These are phyloP conservation scores for Xylaria sp. DNA, from an alignment of 2,329 filamentous ascomycete species.

Conservation along the genomic window DNA sequence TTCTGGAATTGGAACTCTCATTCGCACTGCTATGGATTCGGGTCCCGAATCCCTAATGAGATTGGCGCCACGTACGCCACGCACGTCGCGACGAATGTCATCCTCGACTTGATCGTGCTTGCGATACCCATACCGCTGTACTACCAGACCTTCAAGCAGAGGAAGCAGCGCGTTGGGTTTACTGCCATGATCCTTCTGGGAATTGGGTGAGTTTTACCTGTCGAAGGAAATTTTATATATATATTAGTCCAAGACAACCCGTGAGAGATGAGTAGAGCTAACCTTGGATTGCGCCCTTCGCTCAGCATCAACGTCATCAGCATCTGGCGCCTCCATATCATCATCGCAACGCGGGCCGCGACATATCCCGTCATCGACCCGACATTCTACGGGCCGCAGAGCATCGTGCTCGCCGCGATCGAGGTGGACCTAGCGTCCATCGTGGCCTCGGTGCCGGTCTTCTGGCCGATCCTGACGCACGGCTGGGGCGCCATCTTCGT, in stretches of 20 bases:
- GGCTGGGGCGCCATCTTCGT: conserved; percentile 51
- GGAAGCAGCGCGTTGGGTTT: conserved; percentile 49
- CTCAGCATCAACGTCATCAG: conserved; percentile 48
- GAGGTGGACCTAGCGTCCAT: conserved; percentile 51
- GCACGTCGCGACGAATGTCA: conserved; percentile 49
- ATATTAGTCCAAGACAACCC: neutral
- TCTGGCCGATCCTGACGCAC: conserved; percentile 49
- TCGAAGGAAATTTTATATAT: neutral
- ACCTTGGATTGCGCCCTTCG: neutral
- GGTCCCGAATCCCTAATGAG: conserved; percentile 42
- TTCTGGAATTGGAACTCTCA: conserved; percentile 48
- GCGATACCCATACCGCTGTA: conserved; percentile 49
- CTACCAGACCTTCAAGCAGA: conserved; percentile 42
- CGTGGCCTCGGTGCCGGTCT: conserved; percentile 50
- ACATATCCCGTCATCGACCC: conserved; percentile 52
- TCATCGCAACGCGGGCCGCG: conserved; percentile 47
- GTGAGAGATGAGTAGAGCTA: neutral
- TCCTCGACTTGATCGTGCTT: conserved; percentile 50
- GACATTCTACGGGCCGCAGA: conserved; percentile 51
- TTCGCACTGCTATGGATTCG: conserved; percentile 49
- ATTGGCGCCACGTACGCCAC: conserved; percentile 48
- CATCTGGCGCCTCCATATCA: conserved; percentile 49
- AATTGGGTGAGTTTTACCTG: conserved; percentile 46
- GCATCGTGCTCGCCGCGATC: conserved; percentile 50
- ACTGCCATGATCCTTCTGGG: conserved; percentile 49